A percentile compares a stretch with the other conserved stretches of the same genome.
Evolutionary conservation across 2,329 filamentous ascomycete genomes (phyloP).

Genomic region (Blumeriella jaapii): DNA sequence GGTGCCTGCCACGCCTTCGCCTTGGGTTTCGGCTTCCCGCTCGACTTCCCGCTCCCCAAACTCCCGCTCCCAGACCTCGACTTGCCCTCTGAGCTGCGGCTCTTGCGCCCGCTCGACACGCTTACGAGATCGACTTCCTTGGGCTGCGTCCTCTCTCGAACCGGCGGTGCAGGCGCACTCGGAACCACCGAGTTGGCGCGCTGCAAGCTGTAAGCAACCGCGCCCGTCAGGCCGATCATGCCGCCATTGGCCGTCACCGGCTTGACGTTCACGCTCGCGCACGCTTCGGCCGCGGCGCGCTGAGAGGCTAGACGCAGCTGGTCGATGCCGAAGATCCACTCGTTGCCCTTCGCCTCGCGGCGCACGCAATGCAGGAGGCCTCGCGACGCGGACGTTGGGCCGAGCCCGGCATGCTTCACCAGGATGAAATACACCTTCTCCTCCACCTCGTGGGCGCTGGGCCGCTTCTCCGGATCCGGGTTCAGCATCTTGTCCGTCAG

Average conservation of each 20-base stretch:
- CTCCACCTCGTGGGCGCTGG: slow-evolving; percentile 40
- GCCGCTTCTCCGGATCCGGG: slow-evolving; percentile 39
- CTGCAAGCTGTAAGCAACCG: slow-evolving; percentile 20
- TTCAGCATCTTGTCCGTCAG: slow-evolving; percentile 44
- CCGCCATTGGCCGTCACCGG: slow-evolving; percentile 8
- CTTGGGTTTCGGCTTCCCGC: slow-evolving; percentile 25
- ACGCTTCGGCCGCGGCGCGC: slow-evolving; percentile 24
- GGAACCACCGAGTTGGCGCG: slow-evolving; percentile 9
- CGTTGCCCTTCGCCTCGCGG: slow-evolving; percentile 7
- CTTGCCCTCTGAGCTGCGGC: slow-evolving; percentile 25
- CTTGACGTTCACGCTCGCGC: slow-evolving; percentile 20
- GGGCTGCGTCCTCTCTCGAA: background rate
- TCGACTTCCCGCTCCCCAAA: slow-evolving; percentile 14
- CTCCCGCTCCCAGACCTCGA: slow-evolving; percentile 21
- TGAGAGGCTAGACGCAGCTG: slow-evolving; percentile 23
- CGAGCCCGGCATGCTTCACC: slow-evolving; percentile 25
- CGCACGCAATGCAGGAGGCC: slow-evolving; percentile 21
- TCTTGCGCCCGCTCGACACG: slow-evolving; percentile 17
- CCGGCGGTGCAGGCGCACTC: slow-evolving; percentile 4
- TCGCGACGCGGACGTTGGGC: slow-evolving; percentile 3
- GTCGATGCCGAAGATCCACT: slow-evolving; percentile 22
- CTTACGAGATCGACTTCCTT: slow-evolving; percentile 15
- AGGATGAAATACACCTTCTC: slow-evolving; percentile 41
- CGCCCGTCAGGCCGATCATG: slow-evolving; percentile 11
- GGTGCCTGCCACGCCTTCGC: slow-evolving; percentile 32